Evolutionary conservation across 73 alveolate species (phyloP).

Genomic region (Paramecium primaurelia): DNA sequence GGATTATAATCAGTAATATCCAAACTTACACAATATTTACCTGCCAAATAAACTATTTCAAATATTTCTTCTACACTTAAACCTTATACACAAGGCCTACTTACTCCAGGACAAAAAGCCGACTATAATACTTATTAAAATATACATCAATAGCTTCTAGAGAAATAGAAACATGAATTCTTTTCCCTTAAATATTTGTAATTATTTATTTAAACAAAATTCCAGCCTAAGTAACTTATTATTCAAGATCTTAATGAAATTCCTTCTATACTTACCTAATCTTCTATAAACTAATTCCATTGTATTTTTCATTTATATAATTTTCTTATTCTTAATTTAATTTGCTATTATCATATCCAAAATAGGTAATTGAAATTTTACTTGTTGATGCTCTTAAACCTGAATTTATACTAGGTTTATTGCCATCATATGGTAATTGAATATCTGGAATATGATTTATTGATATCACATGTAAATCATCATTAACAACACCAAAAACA

Average conservation of each 20-base stretch:
- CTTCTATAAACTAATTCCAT: not conserved
- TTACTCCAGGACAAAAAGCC: conserved; percentile 70
- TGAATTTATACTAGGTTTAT: conserved; percentile 45
- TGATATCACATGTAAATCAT: not conserved
- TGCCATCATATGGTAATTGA: conserved; percentile 52
- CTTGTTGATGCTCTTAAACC: not conserved
- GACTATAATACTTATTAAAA: not conserved
- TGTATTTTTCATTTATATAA: not conserved
- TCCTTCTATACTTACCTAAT: not conserved
- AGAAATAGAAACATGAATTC: conserved; percentile 45
- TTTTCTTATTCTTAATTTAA: not conserved
- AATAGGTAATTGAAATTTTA: not conserved
- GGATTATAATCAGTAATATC: conserved; percentile 69
- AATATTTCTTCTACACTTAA: conserved; percentile 64
- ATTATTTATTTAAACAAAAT: not conserved
- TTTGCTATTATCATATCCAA: not conserved
- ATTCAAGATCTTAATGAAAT: not conserved
- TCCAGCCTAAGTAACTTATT: conserved; percentile 45
- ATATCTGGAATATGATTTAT: conserved; percentile 21
- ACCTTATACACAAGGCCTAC: conserved; percentile 62
- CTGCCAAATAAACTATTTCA: conserved; percentile 47
- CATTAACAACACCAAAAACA: conserved; percentile 3
- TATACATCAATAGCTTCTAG: conserved; percentile 55
- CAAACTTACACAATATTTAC: not conserved
- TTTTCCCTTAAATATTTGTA: not conserved